phyloP scores from a whole-genome alignment of 257 asterid genomes.

The Solanum neorickii region DNA sequence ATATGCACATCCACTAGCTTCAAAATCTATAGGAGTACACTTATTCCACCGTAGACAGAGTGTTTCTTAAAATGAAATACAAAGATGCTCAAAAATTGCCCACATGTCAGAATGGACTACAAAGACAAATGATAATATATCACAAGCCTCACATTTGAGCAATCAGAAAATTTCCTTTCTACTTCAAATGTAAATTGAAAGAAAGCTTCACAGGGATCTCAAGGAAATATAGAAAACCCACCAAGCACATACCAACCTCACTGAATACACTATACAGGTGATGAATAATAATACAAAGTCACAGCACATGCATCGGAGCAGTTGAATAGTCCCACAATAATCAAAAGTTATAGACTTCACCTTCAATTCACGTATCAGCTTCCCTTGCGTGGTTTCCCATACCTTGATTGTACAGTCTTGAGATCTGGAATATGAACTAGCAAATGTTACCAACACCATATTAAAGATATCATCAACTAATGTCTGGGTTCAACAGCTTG shows the following conservation, averaged over 20 bases:
- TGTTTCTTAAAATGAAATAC: background rate
- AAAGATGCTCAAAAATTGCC: background rate
- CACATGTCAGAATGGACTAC: background rate
- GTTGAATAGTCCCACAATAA: background rate
- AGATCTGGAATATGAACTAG: slow-evolving; percentile 38
- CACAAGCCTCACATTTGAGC: background rate
- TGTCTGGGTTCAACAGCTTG: background rate
- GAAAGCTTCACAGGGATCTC: background rate
- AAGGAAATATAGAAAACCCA: background rate
- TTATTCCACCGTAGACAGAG: background rate
- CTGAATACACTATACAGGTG: background rate
- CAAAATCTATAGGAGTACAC: background rate
- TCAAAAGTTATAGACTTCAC: slow-evolving; percentile 17
- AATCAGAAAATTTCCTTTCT: background rate
- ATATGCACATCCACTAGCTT: background rate
- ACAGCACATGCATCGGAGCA: background rate
- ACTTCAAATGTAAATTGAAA: background rate
- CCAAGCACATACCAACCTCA: background rate
- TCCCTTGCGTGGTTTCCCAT: slow-evolving; percentile 89
- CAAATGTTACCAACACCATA: background rate
- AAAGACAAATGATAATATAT: background rate
- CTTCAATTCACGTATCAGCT: slow-evolving; percentile 84
- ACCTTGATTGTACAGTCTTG: slow-evolving; percentile 92
- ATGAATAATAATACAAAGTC: background rate
- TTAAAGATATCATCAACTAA: background rate